Conservation (phyloP, 2,329 filamentous ascomycete genomes). For the Colletotrichum agaves region DNA sequence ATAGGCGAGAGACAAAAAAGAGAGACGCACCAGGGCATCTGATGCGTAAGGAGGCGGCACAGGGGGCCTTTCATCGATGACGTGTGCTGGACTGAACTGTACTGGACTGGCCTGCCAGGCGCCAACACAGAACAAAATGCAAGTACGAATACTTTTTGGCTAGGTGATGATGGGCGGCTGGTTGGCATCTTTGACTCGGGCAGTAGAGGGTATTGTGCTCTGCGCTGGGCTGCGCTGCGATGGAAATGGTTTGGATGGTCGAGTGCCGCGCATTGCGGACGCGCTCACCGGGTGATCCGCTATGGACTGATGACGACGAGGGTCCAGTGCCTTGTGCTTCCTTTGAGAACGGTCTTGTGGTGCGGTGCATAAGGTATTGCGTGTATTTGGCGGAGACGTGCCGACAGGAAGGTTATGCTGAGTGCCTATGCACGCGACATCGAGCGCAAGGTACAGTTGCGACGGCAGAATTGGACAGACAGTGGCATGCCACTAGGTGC, state of each 20-base stretch:
- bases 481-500: conserved; percentile 19
- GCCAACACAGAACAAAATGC: conserved; percentile 3
- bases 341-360: conserved; percentile 10
- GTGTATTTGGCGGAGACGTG: conserved; percentile 10
- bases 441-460: conserved; percentile 8
- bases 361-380: not conserved
- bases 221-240: not conserved
- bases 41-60: conserved; percentile 16
- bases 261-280: not conserved
- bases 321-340: conserved; percentile 11
- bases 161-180: not conserved
- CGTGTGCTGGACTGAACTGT: not conserved
- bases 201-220: not conserved
- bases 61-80: not conserved
- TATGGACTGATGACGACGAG: conserved; percentile 3
- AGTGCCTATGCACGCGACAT: conserved; percentile 16
- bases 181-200: not conserved
- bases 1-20: conserved; percentile 19
- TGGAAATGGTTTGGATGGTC: not conserved
- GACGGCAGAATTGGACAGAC: conserved; percentile 7
- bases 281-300: not conserved
- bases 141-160: not conserved
- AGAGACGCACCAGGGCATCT: conserved; percentile 7
- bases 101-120: not conserved
- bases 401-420: conserved; percentile 10